phyloP scores from a whole-genome alignment of 371 early-diverging fungal species.

The Sporodiniella umbellata region DNA sequence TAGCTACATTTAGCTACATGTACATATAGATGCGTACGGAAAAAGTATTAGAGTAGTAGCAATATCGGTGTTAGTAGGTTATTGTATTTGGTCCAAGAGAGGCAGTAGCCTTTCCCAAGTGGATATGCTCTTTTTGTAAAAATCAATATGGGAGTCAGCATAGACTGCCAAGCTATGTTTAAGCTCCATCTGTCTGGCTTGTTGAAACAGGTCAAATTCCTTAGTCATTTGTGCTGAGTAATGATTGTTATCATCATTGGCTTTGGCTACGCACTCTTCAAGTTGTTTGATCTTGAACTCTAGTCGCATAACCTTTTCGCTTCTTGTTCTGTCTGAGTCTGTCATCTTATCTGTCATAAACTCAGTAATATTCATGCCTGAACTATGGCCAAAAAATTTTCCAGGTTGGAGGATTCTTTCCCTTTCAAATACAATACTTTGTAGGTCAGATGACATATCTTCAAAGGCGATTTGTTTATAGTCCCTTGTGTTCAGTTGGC shows the following conservation, averaged over 20 bases:
- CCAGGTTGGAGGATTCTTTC: slow-evolving; percentile 55
- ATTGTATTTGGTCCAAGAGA: slow-evolving; percentile 26
- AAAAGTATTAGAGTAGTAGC: too few species aligned
- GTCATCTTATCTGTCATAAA: slow-evolving; percentile 84
- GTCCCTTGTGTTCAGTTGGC: too few species aligned
- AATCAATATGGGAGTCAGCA: slow-evolving; percentile 78
- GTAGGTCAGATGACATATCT: slow-evolving; percentile 73
- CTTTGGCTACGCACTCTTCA: slow-evolving; percentile 70
- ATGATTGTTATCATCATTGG: slow-evolving; percentile 62
- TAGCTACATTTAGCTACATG: too few species aligned
- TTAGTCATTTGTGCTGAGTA: slow-evolving; percentile 78
- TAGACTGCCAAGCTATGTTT: slow-evolving; percentile 72
- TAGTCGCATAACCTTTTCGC: slow-evolving; percentile 68
- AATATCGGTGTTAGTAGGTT: too few species aligned
- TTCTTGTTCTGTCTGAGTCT: slow-evolving; percentile 70
- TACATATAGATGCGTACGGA: too few species aligned
- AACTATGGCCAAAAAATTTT: slow-evolving; percentile 34
- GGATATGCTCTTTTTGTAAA: slow-evolving; percentile 63
- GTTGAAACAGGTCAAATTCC: slow-evolving; percentile 81
- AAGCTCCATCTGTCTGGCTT: slow-evolving; percentile 77
- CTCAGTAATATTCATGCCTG: slow-evolving; percentile 61
- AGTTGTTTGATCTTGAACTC: slow-evolving; percentile 74
- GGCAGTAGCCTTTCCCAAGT: slow-evolving; percentile 45
- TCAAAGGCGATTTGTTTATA: too few species aligned
- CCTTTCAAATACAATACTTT: slow-evolving; percentile 60